These are phyloP conservation scores for Trichoderma lentiforme DNA, from an alignment of 2,329 filamentous ascomycete species.

Conservation along the genomic window DNA sequence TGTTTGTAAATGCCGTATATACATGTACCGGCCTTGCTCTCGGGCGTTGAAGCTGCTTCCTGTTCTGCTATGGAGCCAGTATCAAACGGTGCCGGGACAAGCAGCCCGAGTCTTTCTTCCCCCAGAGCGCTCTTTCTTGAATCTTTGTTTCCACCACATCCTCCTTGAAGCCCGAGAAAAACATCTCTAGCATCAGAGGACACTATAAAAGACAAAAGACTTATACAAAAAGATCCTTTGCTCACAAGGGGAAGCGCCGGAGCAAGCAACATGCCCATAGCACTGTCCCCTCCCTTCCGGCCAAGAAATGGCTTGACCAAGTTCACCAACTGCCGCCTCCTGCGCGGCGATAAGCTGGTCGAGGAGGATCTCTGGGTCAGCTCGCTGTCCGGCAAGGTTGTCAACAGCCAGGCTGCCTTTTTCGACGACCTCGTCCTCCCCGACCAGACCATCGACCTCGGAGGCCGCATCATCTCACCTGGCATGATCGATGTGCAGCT, in stretches of 20 bases:
- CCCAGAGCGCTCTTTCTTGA: not conserved
- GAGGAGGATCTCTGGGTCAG: slow-evolving; percentile 86
- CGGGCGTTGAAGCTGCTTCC: slow-evolving; percentile 10
- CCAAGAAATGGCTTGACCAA: slow-evolving; percentile 66
- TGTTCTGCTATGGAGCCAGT: slow-evolving; percentile 17
- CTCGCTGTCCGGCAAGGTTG: slow-evolving; percentile 74
- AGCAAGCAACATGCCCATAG: slow-evolving; percentile 45
- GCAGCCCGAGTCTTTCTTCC: slow-evolving; percentile 9
- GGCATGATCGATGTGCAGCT: slow-evolving; percentile 90
- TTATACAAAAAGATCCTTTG: not conserved
- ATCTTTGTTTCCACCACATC: slow-evolving; percentile 4
- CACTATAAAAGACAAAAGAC: not conserved
- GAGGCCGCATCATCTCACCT: slow-evolving; percentile 77
- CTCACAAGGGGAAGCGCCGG: not conserved
- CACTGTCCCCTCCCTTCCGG: slow-evolving; percentile 36
- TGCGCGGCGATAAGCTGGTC: slow-evolving; percentile 65
- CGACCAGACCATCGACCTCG: slow-evolving; percentile 73
- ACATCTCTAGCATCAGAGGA: not conserved
- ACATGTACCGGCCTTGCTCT: slow-evolving; percentile 15
- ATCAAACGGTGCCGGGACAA: slow-evolving; percentile 1
- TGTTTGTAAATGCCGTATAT: not conserved
- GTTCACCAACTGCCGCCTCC: slow-evolving; percentile 81
- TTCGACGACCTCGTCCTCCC: slow-evolving; percentile 68
- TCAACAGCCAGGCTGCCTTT: slow-evolving; percentile 65
- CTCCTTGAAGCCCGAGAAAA: not conserved